Base-by-base conservation (phyloP, 1,284 basidiomycete species). In the Trichosporon coremiiforme region DNA sequence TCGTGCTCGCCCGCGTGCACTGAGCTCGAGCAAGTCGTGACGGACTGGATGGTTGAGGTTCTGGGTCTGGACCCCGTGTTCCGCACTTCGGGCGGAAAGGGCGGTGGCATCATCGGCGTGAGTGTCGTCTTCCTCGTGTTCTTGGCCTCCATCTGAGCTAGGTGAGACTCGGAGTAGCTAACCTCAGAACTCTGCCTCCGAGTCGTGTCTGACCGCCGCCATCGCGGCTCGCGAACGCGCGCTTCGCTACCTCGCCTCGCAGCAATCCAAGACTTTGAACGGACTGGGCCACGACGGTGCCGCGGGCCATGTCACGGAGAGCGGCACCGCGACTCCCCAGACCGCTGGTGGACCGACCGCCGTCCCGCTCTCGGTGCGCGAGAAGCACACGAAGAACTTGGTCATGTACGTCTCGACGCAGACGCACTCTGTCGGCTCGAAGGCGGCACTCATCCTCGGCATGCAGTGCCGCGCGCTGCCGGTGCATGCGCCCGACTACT, bases 331-430 rank as follows among this genome's bases (percentile, higher is more conserved):
- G 15, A 64, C 65, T 4, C 64, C 64, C 2, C 35, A 41, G 50
- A 55, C 68, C 0, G 68, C 68, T 41, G 66, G 69, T 53, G 57
- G 57, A 1, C 62, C 67, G 9, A 68, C 74, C 15, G 77, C 79
- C 36, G 75, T 82, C 60, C 74, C 79, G 0, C 70, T 74, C 33
- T 29, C 74, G 29, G 57, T 78, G 12, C 71, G 83, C 65, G 71
- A 82, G 35, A 74, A 78, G 60, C 78, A 81, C 36, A 82, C 81
- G 6, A 77, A 90, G 68, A 87, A 91, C n/a, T 84, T 98, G 20
- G 87, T 98, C 9, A 88, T 98, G 69, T 96, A 98, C 79, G 92
- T 91, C 0, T 94, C 93, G 0, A 91, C 92, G 0, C 94, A 98
- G 81, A 97, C 94, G 0, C 95, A 97, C 81, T 93, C 91, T 2